Evolutionary conservation across 441 rosid species (phyloP).

Genomic region (Corymbia calophylla): DNA sequence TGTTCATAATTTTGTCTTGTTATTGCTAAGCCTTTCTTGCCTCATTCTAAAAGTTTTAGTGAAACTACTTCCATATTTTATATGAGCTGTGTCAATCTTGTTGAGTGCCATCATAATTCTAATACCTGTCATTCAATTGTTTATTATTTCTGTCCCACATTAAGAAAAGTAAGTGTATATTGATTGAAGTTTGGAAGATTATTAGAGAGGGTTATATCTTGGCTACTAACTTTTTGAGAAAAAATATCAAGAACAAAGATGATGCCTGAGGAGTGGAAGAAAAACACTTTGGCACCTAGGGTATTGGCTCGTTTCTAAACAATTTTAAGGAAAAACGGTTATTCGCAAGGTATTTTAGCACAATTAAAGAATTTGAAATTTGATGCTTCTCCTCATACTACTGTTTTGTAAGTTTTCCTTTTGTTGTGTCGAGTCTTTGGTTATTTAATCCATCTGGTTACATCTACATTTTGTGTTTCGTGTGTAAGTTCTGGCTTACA

Average conservation of each 20-base stretch:
- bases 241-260: neutral
- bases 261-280: neutral
- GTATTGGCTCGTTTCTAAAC: neutral
- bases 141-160: neutral
- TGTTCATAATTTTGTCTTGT: neutral
- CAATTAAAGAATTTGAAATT: neutral
- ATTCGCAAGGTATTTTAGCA: neutral
- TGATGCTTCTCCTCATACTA: neutral
- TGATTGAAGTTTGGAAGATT: no score
- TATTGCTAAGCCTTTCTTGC: neutral
- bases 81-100: neutral
- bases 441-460: neutral
- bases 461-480: neutral
- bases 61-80: neutral
- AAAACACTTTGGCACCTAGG: neutral
- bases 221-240: no score
- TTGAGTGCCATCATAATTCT: neutral
- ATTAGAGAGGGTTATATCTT: neutral
- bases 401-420: neutral
- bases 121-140: neutral
- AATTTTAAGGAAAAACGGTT: neutral
- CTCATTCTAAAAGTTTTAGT: neutral
- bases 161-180: no score
- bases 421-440: neutral
- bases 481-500: neutral